Base-by-base conservation (phyloP, 75 land plant species). In the Ceratopteris richardii region DNA sequence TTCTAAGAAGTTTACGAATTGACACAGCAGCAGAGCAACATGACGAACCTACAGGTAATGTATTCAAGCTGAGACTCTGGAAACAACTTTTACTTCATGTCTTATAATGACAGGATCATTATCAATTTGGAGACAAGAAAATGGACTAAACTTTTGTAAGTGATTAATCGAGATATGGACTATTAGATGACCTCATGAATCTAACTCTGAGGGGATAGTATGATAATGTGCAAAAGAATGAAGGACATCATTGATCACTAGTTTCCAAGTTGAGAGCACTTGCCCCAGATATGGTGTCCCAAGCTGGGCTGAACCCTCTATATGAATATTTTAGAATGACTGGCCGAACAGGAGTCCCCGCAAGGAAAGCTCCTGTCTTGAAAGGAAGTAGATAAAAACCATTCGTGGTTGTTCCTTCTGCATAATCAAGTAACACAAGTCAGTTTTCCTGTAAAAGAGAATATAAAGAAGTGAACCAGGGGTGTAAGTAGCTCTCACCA, bases 361-460 rank as follows among this genome's bases (percentile, higher is more conserved):
- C 72, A 28, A 87, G 69, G 74, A 95, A 95, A 29, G 97, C 99
- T 63, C 99, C 99, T 1, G 99, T 95, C 66, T 95, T 95, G 72
- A 95, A 95, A 50, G 99, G 92, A 56, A 95, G 86, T 44, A 95
- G 80, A 42, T 60, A 84, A 20, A 71, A 74, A 33, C 99, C 99
- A 69, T 95, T 95, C 52, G 99, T 95, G 12, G 99, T 95, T 46
- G 99, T 95, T 6, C 99, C 99, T 64, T 95, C 99, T 95, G 82
- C 27, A 16, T 62, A 20, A 47, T 9, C 56, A 10, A 14, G 22
- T 17, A 46, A 4, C 5, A 46, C 22, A 46, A 46, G 22, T 18
- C 50, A 46, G 22, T 46, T 10, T 10, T 40, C 9, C 9, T 40
- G 9, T 10, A 2, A 21, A 18, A 2, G 18, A 46, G 5, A 2